Conservation (phyloP, 2,329 filamentous ascomycete genomes). For the Botrytis squamosa region DNA sequence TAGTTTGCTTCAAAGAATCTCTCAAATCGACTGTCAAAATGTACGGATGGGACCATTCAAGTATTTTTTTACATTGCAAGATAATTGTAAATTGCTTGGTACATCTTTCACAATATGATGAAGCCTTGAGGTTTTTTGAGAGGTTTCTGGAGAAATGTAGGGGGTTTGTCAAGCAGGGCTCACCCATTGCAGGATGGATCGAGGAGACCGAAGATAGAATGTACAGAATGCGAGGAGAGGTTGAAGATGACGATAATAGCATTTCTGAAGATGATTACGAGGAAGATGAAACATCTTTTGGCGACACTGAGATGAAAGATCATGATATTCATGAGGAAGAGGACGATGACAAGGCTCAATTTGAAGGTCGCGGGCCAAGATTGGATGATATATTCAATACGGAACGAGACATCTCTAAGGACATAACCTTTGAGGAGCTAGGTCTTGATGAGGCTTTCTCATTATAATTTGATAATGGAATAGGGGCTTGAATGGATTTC, state of each 20-base stretch:
- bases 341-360: background rate
- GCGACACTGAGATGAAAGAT: too few species aligned
- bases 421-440: background rate
- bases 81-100: too few species aligned
- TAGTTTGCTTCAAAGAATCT: background rate
- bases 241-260: too few species aligned
- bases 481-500: background rate
- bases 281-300: too few species aligned
- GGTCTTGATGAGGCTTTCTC: background rate
- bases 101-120: background rate
- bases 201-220: too few species aligned
- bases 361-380: background rate
- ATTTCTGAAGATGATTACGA: too few species aligned
- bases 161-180: too few species aligned
- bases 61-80: too few species aligned
- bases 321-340: background rate
- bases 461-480: rapidly evolving
- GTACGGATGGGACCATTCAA: background rate
- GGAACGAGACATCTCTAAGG: background rate
- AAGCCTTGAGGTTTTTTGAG: background rate
- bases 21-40: background rate
- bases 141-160: background rate
- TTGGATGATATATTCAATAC: background rate
- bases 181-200: too few species aligned
- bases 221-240: too few species aligned